Conservation (phyloP, 2,329 filamentous ascomycete species). For the Fusarium sulawesiense region DNA sequence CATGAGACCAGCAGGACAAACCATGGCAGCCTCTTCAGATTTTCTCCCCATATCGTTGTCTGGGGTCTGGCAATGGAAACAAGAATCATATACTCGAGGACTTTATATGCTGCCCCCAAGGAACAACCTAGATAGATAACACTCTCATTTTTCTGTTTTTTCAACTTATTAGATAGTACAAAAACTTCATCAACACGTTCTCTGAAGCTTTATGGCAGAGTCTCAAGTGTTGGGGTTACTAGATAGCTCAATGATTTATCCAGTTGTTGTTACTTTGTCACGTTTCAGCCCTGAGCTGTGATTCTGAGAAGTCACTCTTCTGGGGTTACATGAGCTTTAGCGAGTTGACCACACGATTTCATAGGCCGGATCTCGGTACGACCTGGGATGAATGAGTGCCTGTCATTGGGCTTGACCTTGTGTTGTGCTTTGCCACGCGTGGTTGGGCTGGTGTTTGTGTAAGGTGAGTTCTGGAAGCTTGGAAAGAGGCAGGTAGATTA, state of each 20-base stretch:
- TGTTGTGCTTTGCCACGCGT: constrained; percentile 3
- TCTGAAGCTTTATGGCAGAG: not conserved
- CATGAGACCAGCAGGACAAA: not conserved
- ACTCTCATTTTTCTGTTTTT: constrained; percentile 20
- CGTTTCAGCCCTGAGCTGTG: not conserved
- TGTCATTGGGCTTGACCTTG: not conserved
- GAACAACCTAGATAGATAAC: constrained; percentile 37
- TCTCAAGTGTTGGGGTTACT: not conserved
- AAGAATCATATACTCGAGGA: not conserved
- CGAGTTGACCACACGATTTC: constrained; percentile 12
- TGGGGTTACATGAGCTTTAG: constrained; percentile 18
- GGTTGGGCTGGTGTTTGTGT: constrained; percentile 1
- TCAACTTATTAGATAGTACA: constrained; percentile 26
- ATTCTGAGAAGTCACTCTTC: not conserved
- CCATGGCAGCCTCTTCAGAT: not conserved
- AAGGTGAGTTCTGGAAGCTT: not conserved
- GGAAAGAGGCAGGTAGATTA: not conserved
- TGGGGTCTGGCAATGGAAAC: not conserved
- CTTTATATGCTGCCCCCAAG: not conserved
- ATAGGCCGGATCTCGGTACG: constrained; percentile 17
- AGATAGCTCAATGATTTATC: constrained; percentile 16
- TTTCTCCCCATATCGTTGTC: not conserved
- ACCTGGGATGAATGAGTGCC: not conserved
- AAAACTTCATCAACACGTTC: not conserved
- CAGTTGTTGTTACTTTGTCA: not conserved